Evolutionary conservation across 2,329 filamentous ascomycete genomes (phyloP), one percentile per base, ranked within the genome.

Genomic region (Mariannaea sp.): DNA sequence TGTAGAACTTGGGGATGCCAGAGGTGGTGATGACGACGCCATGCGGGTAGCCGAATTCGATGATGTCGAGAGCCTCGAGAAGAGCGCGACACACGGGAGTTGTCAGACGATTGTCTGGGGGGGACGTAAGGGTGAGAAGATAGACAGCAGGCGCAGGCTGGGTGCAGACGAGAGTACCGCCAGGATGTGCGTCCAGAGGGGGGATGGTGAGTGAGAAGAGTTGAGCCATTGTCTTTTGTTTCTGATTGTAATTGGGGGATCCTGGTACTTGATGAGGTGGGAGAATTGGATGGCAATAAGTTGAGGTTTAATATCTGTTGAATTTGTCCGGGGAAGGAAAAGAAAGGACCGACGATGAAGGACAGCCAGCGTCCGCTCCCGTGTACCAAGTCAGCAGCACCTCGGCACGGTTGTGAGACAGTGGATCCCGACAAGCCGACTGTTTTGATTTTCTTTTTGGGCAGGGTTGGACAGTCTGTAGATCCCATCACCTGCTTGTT

Each of bases 11-110:
- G 45, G 77, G 70, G 53, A 92, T 88, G 41, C 80, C 82, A 35
- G 85, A 89, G 0, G 89, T 93, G 5, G 89, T 93, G 53, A 92
- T 76, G 12, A 94, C 78, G 5, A 92, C 89, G 46, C 90, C 90
- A n/a, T 81, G 80, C 0, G 82, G 77, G 64, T 87, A 79, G 41
- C 68, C 79, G 54, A 85, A 81, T 70, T 92, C 87, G 65, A 94
- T 74, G 17, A 90, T 84, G 73, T 94, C 89, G 57, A 94, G 83
- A 4, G 89, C 87, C 9, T 85, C 75, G 26, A 89, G 75, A 30
- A 93, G 72, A 10, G 89, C 80, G 53, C 81, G 75, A 73, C 86
- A 87, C 65, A 92, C 88, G 32, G 79, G 73, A 1, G 85, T 84
- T 1, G 85, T 87, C 39, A 93, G 80, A 30, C 90, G 83, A 74